Conservation (phyloP, 768 basidiomycete genomes). For the Amanita molliuscula region DNA sequence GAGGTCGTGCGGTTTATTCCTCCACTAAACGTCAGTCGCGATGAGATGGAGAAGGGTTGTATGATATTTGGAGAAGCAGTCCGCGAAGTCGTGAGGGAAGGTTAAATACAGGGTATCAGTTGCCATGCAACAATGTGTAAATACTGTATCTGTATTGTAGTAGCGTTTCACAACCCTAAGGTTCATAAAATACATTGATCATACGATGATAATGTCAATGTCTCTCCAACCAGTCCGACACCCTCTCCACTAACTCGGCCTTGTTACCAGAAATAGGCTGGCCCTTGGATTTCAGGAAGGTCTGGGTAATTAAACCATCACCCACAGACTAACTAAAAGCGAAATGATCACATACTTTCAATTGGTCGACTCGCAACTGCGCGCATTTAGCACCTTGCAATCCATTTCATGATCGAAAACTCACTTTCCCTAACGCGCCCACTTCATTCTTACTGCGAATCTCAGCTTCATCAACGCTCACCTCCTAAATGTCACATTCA, state of each 20-base stretch:
- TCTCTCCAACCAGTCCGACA: slow-evolving; percentile 49
- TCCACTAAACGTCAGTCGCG: slow-evolving; percentile 68
- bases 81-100: slow-evolving; percentile 50
- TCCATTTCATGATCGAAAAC: slow-evolving; percentile 7
- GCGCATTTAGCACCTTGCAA: slow-evolving; percentile 6
- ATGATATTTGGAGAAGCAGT: slow-evolving; percentile 61
- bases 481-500: slow-evolving; percentile 30
- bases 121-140: neutral
- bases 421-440: slow-evolving; percentile 59
- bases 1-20: slow-evolving; percentile 92
- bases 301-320: slow-evolving; percentile 26
- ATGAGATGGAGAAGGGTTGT: slow-evolving; percentile 63
- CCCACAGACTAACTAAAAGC: slow-evolving; percentile 4
- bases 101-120: slow-evolving; percentile 10
- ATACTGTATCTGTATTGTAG: neutral
- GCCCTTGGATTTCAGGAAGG: slow-evolving; percentile 65
- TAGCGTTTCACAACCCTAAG: neutral
- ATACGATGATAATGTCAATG: slow-evolving; percentile 13
- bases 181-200: neutral
- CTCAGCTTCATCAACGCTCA: slow-evolving; percentile 61
- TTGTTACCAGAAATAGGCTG: slow-evolving; percentile 58
- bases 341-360: slow-evolving; percentile 43
- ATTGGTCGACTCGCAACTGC: slow-evolving; percentile 68
- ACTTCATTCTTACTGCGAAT: slow-evolving; percentile 54
- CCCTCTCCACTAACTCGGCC: slow-evolving; percentile 57